phyloP scores from a whole-genome alignment of 352 stramenopile species.

The Peronospora tabacina region DNA sequence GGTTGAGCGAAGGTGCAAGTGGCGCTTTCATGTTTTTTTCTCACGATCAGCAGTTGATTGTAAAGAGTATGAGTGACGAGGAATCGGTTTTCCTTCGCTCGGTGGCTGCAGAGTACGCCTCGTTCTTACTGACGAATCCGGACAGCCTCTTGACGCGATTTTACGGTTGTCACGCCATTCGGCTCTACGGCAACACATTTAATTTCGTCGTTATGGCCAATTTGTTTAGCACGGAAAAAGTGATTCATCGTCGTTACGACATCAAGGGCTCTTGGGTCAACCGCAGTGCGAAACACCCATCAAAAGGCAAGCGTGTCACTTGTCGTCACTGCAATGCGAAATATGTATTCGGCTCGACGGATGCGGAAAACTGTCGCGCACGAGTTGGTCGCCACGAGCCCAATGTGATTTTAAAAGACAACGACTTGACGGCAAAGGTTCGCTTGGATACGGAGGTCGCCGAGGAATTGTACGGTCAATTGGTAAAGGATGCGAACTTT shows the following conservation, averaged over 20 bases:
- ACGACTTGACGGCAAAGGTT: constrained; percentile 80
- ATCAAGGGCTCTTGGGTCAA: constrained; percentile 88
- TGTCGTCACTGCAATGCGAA: constrained; percentile 85
- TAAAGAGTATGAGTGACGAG: constrained; percentile 87
- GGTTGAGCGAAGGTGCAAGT: constrained; percentile 78
- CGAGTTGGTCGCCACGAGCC: constrained; percentile 78
- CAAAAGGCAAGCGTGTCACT: constrained; percentile 77
- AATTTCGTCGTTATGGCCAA: constrained; percentile 89
- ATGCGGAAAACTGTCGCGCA: constrained; percentile 66
- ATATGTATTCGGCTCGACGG: constrained; percentile 76
- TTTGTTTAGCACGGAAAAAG: constrained; percentile 74
- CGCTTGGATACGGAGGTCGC: constrained; percentile 63
- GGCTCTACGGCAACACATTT: constrained; percentile 83
- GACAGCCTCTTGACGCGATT: constrained; percentile 79
- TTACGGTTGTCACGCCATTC: constrained; percentile 80
- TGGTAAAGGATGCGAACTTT: constrained; percentile 84
- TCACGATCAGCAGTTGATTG: constrained; percentile 81
- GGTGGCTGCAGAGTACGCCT: constrained; percentile 73
- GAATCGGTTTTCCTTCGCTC: constrained; percentile 76
- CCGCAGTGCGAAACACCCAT: constrained; percentile 79
- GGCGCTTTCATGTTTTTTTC: constrained; percentile 88
- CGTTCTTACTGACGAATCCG: constrained; percentile 73
- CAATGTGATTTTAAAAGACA: constrained; percentile 85
- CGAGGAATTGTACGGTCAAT: constrained; percentile 77
- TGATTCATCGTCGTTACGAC: constrained; percentile 82